Conservation (phyloP, 768 basidiomycete genomes). For the Mycena latifolia region DNA sequence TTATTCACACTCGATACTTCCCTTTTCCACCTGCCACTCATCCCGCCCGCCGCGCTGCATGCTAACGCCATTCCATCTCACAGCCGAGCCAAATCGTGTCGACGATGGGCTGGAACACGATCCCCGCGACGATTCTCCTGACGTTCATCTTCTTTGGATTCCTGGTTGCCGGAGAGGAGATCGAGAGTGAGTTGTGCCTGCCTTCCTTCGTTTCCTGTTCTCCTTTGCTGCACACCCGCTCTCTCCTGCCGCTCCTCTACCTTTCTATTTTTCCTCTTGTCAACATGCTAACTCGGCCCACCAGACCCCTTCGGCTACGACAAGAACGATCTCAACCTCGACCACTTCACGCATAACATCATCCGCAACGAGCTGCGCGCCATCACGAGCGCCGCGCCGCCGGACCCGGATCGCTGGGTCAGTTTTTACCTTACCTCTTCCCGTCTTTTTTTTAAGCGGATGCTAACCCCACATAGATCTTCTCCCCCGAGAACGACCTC, state of each 20-base stretch:
- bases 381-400: conserved; percentile 69
- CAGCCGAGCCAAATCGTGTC: conserved; percentile 77
- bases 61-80: neutral
- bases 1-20: too few species aligned
- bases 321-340: conserved; percentile 80
- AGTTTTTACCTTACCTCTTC: neutral
- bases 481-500: conserved; percentile 69
- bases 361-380: conserved; percentile 76
- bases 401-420: conserved; percentile 68
- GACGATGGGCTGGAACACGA: conserved; percentile 70
- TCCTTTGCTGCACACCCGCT: neutral
- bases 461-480: conserved; percentile 48
- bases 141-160: conserved; percentile 82
- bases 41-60: neutral
- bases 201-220: too few species aligned
- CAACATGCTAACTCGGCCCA: neutral
- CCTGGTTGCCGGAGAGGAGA: conserved; percentile 80
- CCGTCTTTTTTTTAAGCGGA: neutral
- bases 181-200: conserved; percentile 66
- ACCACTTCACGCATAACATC: conserved; percentile 79
- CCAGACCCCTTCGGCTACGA: conserved; percentile 74
- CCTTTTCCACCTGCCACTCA: neutral
- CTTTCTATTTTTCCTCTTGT: neutral
- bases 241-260: neutral
- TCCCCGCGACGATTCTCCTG: conserved; percentile 69